Base-by-base conservation (phyloP, 2,329 filamentous ascomycete genomes). In the Xylariales sp. region DNA sequence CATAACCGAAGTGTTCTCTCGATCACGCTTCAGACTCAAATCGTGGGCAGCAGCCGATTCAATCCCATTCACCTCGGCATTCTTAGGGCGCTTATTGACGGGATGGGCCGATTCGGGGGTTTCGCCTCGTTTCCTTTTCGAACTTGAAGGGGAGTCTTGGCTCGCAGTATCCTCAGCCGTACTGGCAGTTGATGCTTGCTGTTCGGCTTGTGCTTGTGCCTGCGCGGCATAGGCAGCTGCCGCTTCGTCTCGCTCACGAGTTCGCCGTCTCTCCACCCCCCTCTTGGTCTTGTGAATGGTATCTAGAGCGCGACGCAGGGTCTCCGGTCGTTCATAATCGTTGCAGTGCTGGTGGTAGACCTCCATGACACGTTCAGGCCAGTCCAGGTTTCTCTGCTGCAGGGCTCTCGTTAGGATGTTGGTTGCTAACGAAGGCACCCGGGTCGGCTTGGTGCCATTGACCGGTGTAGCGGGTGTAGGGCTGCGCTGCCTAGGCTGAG, bases 1-100 rank as follows among this genome's bases (percentile, higher is more conserved):
- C 37, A 94, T 78, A 33, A 97, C 74, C 0, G 87, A 90, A 1
- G 88, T 84, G 59, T 97, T 85, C 56, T 98, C 93, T 29, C 93
- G 82, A 60, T 98, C 90, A 39, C 93, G 82, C 59, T 88, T 91
- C 20, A 71, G 66, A 57, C 42, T 69, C 28, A 60, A 54, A 21
- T 63, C 62, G 29, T 59, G 49, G 25, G 58, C 49, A 19, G 53
- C 46, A 19, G 53, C 46, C 17, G 55, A 48, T 11, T 63, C 58
- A n/a, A 42, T 46, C 21, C 45, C 46, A 18, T 57, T 57, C 6
- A 51, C 49, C 4, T 56, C 46, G 21, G 66, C 64, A 44, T 62
- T 69, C 53, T 71, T 88, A 24, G 74, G 70, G 51, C 86, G 88
- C 61, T 95, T 96, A 46, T 62, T 72, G 4, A 67, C 65, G 23